Evolutionary conservation across 371 early-diverging fungal species (phyloP).

Genomic region (Capillidium rhysosporum): DNA sequence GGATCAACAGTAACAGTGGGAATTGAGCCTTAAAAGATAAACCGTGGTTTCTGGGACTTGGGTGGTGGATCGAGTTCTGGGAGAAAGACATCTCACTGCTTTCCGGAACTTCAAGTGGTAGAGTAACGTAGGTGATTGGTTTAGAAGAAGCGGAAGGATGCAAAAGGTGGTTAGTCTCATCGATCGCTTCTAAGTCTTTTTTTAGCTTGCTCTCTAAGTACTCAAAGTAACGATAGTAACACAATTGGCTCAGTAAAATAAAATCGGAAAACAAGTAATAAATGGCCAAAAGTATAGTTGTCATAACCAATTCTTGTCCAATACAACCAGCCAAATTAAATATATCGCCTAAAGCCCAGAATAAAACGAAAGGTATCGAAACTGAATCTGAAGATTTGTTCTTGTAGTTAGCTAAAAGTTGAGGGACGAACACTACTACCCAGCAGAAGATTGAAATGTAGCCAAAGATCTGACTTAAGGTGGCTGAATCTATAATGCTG

Average conservation of each 20-base stretch:
- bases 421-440: slow-evolving; percentile 8
- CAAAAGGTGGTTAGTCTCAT: not conserved
- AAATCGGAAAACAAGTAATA: not conserved
- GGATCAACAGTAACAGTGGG: not conserved
- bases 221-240: not conserved
- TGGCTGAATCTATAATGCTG: too few relatives aligned
- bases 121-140: too few relatives aligned
- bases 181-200: not conserved
- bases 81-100: not conserved
- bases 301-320: slow-evolving; percentile 43
- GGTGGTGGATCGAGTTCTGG: not conserved
- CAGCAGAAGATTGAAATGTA: slow-evolving; percentile 8
- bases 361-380: slow-evolving; percentile 40
- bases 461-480: slow-evolving; percentile 2
- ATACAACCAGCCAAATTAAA: slow-evolving; percentile 55
- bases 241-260: not conserved
- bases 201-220: not conserved
- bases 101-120: not conserved
- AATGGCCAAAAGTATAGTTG: slow-evolving; percentile 23
- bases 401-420: slow-evolving; percentile 14
- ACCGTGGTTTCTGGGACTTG: not conserved
- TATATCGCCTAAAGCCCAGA: slow-evolving; percentile 68
- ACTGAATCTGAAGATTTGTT: slow-evolving; percentile 36
- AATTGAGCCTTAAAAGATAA: not conserved
- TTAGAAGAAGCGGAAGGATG: not conserved